phyloP scores from a whole-genome alignment of 495 filamentous ascomycete species.

The Talaromyces liani region DNA sequence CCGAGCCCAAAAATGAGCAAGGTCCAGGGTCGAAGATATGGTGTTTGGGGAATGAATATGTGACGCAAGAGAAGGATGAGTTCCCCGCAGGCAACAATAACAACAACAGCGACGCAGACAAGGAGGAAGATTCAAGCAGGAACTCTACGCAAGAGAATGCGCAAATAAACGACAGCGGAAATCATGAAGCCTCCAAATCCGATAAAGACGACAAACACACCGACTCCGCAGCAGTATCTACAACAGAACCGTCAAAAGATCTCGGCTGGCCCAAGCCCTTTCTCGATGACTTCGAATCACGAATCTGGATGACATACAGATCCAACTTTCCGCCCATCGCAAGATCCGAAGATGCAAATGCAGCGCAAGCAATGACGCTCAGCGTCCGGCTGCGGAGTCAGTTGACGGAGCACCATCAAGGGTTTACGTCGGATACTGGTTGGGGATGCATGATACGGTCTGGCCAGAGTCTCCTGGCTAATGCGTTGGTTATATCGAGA shows the following conservation, averaged over 20 bases:
- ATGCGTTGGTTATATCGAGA: slow-evolving; percentile 61
- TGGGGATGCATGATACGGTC: slow-evolving; percentile 99
- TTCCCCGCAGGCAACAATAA: neutral
- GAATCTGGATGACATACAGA: slow-evolving; percentile 95
- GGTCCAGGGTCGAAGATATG: slow-evolving; percentile 64
- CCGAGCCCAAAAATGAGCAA: slow-evolving; percentile 79
- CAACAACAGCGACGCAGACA: slow-evolving; percentile 21
- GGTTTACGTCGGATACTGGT: slow-evolving; percentile 89
- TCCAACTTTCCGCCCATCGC: slow-evolving; percentile 79
- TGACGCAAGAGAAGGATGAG: slow-evolving; percentile 18
- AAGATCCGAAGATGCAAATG: slow-evolving; percentile 63
- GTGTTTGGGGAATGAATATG: slow-evolving; percentile 80
- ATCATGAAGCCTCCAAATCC: neutral
- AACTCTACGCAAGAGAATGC: neutral
- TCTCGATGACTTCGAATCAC: slow-evolving; percentile 85
- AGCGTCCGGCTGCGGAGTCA: slow-evolving; percentile 76
- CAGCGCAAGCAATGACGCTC: slow-evolving; percentile 69
- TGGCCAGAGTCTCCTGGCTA: slow-evolving; percentile 87
- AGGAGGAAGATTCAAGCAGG: slow-evolving; percentile 29
- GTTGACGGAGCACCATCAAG: slow-evolving; percentile 60
- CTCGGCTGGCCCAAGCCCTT: slow-evolving; percentile 81
- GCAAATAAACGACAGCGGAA: neutral
- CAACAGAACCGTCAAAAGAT: slow-evolving; percentile 11
- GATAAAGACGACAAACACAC: neutral
- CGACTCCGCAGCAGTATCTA: neutral